These are phyloP conservation scores for Scalesia atractyloides DNA, from an alignment of 129 eudicot species.

Conservation along the genomic window DNA sequence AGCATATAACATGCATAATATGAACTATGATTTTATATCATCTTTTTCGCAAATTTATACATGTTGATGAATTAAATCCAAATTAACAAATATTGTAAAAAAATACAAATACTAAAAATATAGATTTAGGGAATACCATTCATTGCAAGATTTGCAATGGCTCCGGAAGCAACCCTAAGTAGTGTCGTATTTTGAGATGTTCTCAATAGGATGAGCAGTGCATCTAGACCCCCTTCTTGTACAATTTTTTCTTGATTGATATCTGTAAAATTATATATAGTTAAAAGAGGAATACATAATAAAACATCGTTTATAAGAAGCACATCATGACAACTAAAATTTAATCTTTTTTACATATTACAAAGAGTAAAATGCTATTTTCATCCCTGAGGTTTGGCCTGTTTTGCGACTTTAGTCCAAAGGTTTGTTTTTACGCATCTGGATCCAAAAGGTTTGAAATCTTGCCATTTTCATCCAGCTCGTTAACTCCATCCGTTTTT, in stretches of 20 bases:
- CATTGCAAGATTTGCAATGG: conserved; percentile 97
- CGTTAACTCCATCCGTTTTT: too few relatives aligned
- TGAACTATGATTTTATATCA: neutral
- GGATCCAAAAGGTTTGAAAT: too few relatives aligned
- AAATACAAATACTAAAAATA: neutral
- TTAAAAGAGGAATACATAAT: conserved; percentile 1
- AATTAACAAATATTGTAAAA: neutral
- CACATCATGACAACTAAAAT: neutral
- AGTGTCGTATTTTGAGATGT: conserved; percentile 81
- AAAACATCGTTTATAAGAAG: neutral
- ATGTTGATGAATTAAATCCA: neutral
- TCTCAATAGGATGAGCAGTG: conserved; percentile 72
- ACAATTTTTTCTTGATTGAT: conserved; percentile 90
- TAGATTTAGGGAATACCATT: conserved; percentile 56
- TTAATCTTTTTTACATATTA: neutral
- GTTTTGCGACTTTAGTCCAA: too few relatives aligned
- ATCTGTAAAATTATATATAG: conserved; percentile 44
- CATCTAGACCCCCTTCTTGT: conserved; percentile 96
- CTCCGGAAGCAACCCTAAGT: conserved; percentile 98
- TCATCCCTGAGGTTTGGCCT: too few relatives aligned
- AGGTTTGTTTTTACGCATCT: too few relatives aligned
- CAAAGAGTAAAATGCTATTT: neutral
- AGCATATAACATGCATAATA: conserved; percentile 8
- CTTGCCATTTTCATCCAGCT: too few relatives aligned
- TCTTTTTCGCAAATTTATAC: neutral